Evolutionary conservation across 2,329 filamentous ascomycete genomes (phyloP), one percentile per base, ranked within the genome.

Genomic region (Aspergillus terreus): DNA sequence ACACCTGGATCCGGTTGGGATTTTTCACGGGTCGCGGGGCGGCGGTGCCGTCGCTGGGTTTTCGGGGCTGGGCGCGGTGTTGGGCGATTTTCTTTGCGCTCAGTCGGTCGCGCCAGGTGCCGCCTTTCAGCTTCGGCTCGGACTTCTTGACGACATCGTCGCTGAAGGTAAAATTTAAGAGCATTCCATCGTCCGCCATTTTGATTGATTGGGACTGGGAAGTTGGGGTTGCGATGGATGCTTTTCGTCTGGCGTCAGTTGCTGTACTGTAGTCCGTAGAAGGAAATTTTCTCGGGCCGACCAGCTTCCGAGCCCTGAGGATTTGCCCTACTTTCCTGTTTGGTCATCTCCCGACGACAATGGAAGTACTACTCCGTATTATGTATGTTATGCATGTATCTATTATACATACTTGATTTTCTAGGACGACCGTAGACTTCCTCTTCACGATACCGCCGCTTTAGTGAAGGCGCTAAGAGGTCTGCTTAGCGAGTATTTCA

Each of bases 151-250:
- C 81, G 15, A 77, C 81, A 54, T 77, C 81, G 58, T 89, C 84
- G 25, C 83, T 81, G 51, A 96, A 77, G 62, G 90, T 85, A 69
- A 97, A 96, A 64, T 97, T 97, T 67, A 97, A 78, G 51, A 96
- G 82, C 83, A 99, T 88, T 61, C 91, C 91, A 84, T 95, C 89
- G 77, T 97, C 92, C 47, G 89, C 89, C 92, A 97, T 96, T 38
- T 47, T 60, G 15, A 12, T n/a, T 35, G 14, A 43, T 51, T 17
- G 12, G 15, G 43, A 35, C 23, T 38, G 23, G 35, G 42, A 23
- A 27, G 23, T 51, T 27, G 4, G 25, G 44, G 14, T 38, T 50
- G 19, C 21, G 44, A 46, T 41, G 19, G 23, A 23, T 23, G 23
- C 23, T 23, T 46, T 51, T 46, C 46, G 35, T 44, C 32, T 38